Percentiles rank a stretch among this genome's conserved stretches.
phyloP scores from a whole-genome alignment of 371 early-diverging fungal species.

The Fennellomyces sp. region DNA sequence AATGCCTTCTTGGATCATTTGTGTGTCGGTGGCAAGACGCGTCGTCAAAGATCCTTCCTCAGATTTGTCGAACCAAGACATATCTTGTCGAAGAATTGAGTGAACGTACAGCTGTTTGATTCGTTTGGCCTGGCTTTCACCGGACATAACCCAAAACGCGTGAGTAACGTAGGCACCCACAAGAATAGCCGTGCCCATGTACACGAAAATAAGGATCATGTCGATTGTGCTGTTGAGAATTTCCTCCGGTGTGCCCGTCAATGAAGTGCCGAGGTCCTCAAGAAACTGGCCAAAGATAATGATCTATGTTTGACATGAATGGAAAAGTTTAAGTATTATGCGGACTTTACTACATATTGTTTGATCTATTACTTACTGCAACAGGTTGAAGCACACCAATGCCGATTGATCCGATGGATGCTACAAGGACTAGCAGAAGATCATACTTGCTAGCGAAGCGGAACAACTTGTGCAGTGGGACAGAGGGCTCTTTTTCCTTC shows the following conservation, averaged over 20 bases:
- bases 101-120: constrained; percentile 66
- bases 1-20: constrained; percentile 83
- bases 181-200: constrained; percentile 16
- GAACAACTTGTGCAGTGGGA: constrained; percentile 1
- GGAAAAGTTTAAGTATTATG: background rate
- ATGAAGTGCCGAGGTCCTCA: constrained; percentile 19
- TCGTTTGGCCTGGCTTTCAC: constrained; percentile 26
- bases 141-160: constrained; percentile 20
- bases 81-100: constrained; percentile 79
- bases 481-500: constrained; percentile 29
- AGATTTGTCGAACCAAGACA: constrained; percentile 79
- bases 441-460: constrained; percentile 10
- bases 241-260: constrained; percentile 24
- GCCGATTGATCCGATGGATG: constrained; percentile 19
- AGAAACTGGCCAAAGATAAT: constrained; percentile 29
- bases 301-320: constrained; percentile 8
- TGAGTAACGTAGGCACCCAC: constrained; percentile 16
- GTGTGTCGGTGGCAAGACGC: constrained; percentile 72
- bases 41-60: constrained; percentile 68
- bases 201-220: constrained; percentile 18
- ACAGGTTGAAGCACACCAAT: constrained; percentile 41
- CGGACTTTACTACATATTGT: background rate
- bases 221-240: constrained; percentile 19
- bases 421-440: constrained; percentile 20
- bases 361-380: constrained; percentile 15